Percentiles rank a stretch among this genome's conserved stretches.
These are phyloP conservation scores for Biancaea sappan DNA, from an alignment of 306 rosid genomes.

Conservation along the genomic window DNA sequence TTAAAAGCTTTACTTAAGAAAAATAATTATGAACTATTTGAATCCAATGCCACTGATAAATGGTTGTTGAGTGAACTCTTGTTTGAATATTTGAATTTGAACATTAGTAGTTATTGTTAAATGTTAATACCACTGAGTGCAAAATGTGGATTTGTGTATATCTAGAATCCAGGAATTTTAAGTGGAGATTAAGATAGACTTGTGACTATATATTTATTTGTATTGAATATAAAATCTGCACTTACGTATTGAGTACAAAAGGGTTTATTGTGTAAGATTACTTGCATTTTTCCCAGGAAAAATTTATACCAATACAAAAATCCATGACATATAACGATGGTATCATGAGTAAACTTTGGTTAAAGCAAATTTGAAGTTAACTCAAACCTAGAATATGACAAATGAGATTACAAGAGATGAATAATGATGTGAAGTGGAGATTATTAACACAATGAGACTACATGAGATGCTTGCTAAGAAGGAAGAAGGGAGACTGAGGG, in stretches of 20 bases:
- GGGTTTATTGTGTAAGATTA: background rate
- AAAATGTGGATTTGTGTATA: too few relatives aligned
- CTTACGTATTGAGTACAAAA: conserved; percentile 6
- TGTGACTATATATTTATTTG: background rate
- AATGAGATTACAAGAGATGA: too few relatives aligned
- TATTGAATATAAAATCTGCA: background rate
- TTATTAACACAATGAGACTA: too few relatives aligned
- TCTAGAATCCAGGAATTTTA: too few relatives aligned
- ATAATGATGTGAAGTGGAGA: conserved; percentile 24
- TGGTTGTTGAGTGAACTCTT: too few relatives aligned
- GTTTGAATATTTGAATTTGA: too few relatives aligned
- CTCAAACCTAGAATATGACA: conserved; percentile 29
- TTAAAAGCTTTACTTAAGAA: too few relatives aligned
- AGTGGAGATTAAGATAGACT: conserved; percentile 22
- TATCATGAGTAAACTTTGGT: conserved; percentile 7
- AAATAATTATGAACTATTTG: too few relatives aligned
- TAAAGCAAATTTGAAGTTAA: conserved; percentile 7
- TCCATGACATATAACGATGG: background rate
- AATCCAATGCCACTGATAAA: too few relatives aligned
- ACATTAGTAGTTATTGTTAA: background rate
- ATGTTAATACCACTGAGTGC: conserved; percentile 2
- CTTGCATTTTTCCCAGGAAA: background rate
- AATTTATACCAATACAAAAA: background rate
- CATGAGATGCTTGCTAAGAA: too few relatives aligned
- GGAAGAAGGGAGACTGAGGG: too few relatives aligned